Base-by-base conservation (phyloP, 495 filamentous ascomycete genomes). In the Penicillium manginii region DNA sequence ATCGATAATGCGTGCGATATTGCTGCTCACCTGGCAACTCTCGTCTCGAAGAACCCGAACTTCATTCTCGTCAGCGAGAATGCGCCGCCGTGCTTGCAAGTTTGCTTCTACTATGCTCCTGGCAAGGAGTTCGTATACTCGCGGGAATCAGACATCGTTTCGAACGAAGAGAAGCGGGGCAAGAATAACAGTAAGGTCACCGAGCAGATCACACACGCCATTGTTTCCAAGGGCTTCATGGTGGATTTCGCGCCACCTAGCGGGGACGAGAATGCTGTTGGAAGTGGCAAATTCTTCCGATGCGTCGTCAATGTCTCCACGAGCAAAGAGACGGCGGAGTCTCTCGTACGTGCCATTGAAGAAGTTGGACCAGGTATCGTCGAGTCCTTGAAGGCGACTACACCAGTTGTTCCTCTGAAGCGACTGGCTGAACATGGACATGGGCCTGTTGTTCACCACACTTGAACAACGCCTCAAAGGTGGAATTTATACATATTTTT, bases 31-130 rank as follows among this genome's bases (percentile, higher is more conserved):
- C 78, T 96, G 15, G 85, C 87, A 1, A 68, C 68, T 7, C 71
- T 88, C 0, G 60, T 96, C 11, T 70, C 71, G 2, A 46, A 76
- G 31, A 70, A 79, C 26, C 60, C 70, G 2, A 74, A 93, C 65
- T 88, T 97, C 64, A 74, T 84, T 42, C 81, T 96, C 35, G 82
- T 96, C 9, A 88, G 85, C 19, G 77, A 86, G 52, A 86, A 90
- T 58, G 90, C 92, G 47, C 88, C 91, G 40, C 91, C 92, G 6
- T 97, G 92, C 74, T 75, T 96, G 64, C 93, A 98, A 78, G 90
- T 98, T 17, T 98, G 93, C 76, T 98, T 97, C 70, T 96, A 94
- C 69, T 93, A 90, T 64, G 85, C 85, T 0, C 84, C 84, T 0
- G 79, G 76, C 22, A 83, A 86, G 5, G 57, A 72, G 60, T 62